phyloP scores from a whole-genome alignment of 2,329 filamentous ascomycete genomes.

The Phoma sp. region DNA sequence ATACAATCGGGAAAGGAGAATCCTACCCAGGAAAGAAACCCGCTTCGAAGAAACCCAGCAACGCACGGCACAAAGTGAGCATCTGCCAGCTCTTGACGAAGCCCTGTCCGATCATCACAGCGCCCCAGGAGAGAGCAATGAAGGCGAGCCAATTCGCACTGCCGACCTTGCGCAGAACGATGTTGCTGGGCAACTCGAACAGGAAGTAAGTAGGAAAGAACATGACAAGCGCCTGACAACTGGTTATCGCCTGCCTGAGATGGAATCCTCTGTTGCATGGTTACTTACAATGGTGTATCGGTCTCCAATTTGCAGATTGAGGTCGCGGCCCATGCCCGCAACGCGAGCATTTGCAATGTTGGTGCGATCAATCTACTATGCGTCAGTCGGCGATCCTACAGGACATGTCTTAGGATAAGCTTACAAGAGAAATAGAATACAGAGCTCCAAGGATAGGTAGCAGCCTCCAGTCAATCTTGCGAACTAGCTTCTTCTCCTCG shows the following conservation, averaged over 20 bases:
- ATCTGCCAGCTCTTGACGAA: slow-evolving; percentile 34
- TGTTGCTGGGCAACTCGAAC: slow-evolving; percentile 32
- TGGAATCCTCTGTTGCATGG: no score
- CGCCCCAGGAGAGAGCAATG: slow-evolving; percentile 33
- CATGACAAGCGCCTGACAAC: slow-evolving; percentile 18
- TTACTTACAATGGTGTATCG: slow-evolving; percentile 28
- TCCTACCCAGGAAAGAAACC: slow-evolving; percentile 31
- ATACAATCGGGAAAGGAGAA: no score
- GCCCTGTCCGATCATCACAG: slow-evolving; percentile 35
- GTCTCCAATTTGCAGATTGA: slow-evolving; percentile 27
- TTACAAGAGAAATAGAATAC: slow-evolving; percentile 48
- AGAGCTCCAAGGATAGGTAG: slow-evolving; percentile 49
- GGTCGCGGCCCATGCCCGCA: slow-evolving; percentile 35
- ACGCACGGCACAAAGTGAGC: slow-evolving; percentile 26
- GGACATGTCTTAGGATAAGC: background rate
- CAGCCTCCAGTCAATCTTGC: slow-evolving; percentile 46
- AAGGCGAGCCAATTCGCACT: slow-evolving; percentile 37
- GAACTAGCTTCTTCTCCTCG: slow-evolving; percentile 30
- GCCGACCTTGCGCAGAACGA: slow-evolving; percentile 33
- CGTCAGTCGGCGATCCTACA: no score
- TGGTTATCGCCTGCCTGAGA: no score
- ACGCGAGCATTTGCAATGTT: slow-evolving; percentile 32
- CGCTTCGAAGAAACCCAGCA: slow-evolving; percentile 34
- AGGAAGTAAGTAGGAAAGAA: slow-evolving; percentile 38
- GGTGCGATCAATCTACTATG: slow-evolving; percentile 7